Conservation (phyloP, 495 filamentous ascomycete species). For the Aspergillus mulundensis region DNA sequence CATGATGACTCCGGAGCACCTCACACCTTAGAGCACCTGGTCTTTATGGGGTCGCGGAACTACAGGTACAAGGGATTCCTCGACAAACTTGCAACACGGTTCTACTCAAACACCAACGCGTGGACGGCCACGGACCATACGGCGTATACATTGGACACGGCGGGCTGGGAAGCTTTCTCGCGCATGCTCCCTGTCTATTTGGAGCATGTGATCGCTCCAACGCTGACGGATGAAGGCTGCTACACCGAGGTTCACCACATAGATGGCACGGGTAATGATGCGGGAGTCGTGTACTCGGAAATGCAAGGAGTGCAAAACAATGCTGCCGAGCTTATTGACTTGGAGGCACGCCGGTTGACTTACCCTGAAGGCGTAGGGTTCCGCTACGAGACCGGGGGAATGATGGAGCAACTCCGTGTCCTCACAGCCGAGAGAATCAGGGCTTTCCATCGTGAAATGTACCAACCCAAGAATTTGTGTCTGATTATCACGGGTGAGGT, state of each 20-base stretch:
- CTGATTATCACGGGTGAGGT: slow-evolving; percentile 86
- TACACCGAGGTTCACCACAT: slow-evolving; percentile 97
- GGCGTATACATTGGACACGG: slow-evolving; percentile 91
- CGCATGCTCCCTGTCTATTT: slow-evolving; percentile 93
- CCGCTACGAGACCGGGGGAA: slow-evolving; percentile 93
- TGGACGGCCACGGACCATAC: slow-evolving; percentile 94
- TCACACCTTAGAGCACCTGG: slow-evolving; percentile 92
- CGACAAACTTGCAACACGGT: slow-evolving; percentile 86
- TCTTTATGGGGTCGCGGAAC: slow-evolving; percentile 96
- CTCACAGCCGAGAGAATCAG: slow-evolving; percentile 86
- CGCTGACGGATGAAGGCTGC: slow-evolving; percentile 85
- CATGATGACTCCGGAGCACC: slow-evolving; percentile 94
- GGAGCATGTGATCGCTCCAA: slow-evolving; percentile 89
- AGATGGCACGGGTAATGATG: slow-evolving; percentile 88
- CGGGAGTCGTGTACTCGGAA: slow-evolving; percentile 96
- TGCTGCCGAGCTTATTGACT: slow-evolving; percentile 76
- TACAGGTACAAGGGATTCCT: slow-evolving; percentile 93
- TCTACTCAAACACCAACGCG: slow-evolving; percentile 92
- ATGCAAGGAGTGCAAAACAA: slow-evolving; percentile 95
- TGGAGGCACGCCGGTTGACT: slow-evolving; percentile 67
- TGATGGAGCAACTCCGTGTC: slow-evolving; percentile 87
- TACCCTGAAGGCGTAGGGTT: slow-evolving; percentile 91
- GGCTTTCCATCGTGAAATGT: slow-evolving; percentile 93
- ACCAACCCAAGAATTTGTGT: slow-evolving; percentile 94
- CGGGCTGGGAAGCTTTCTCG: slow-evolving; percentile 94